phyloP scores from a whole-genome alignment of 208 protist genomes.

The Leishmania guyanensis region DNA sequence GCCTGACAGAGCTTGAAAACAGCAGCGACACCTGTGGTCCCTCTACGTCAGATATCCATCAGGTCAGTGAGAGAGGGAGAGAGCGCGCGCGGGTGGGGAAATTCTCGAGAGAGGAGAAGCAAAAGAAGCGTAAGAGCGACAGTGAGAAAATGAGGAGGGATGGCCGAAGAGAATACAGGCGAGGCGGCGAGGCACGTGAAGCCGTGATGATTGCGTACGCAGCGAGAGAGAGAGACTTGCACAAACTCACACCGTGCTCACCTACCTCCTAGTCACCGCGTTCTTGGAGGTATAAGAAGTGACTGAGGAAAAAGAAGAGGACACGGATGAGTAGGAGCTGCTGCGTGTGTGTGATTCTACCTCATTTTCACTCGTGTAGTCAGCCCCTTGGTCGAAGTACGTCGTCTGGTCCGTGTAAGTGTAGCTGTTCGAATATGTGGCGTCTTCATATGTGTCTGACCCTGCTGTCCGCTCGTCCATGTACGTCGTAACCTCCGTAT shows the following conservation, averaged over 20 bases:
- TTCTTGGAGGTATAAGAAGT: conserved; percentile 1
- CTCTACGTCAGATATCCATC: background rate
- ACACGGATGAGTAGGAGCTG: conserved; percentile 26
- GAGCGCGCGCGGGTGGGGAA: background rate
- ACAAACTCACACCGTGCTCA: background rate
- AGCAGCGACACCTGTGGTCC: background rate
- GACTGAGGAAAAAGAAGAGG: conserved; percentile 14
- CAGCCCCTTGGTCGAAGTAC: conserved; percentile 41
- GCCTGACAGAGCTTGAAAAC: background rate
- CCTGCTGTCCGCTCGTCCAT: conserved; percentile 22
- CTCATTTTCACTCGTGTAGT: conserved; percentile 20
- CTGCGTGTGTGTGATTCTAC: conserved; percentile 24
- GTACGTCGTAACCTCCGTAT: conserved; percentile 55
- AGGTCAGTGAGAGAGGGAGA: background rate
- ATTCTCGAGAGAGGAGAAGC: background rate
- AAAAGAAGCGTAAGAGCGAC: background rate
- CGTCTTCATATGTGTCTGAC: background rate
- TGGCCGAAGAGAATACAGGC: background rate
- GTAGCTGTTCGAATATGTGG: conserved; percentile 29
- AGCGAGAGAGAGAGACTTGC: background rate
- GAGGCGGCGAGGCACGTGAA: background rate
- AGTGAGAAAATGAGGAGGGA: conserved; percentile 1
- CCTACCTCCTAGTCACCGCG: background rate
- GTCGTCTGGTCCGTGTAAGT: conserved; percentile 45
- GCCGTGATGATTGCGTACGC: background rate